These are phyloP conservation scores for Ceratocystis albifundus DNA, from an alignment of 2,329 filamentous ascomycete genomes.

Conservation along the genomic window DNA sequence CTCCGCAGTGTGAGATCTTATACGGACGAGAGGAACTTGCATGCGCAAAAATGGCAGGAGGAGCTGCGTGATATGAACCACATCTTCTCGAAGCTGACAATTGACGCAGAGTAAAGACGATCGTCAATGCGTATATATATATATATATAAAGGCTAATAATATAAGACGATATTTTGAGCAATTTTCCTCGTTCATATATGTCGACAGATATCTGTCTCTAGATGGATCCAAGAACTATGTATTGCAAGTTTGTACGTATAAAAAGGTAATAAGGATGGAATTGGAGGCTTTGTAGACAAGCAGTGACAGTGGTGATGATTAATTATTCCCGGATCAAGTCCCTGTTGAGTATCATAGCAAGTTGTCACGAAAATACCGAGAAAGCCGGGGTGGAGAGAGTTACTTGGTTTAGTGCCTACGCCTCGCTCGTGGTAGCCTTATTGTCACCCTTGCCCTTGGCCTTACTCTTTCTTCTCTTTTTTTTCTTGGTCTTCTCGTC, in stretches of 20 bases:
- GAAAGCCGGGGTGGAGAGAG: background rate
- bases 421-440: conserved; percentile 16
- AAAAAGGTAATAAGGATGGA: background rate
- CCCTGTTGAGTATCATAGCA: background rate
- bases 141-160: background rate
- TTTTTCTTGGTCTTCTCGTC: conserved; percentile 23
- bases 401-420: background rate
- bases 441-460: conserved; percentile 25
- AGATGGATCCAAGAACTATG: too few relatives aligned
- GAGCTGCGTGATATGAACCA: conserved; percentile 64
- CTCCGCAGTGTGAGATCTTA: conserved; percentile 69
- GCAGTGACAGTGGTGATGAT: background rate
- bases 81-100: conserved; percentile 49
- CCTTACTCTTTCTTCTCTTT: conserved; percentile 8
- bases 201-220: too few relatives aligned
- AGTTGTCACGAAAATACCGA: background rate
- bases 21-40: conserved; percentile 62
- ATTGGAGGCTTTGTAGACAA: background rate
- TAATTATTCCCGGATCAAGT: too few relatives aligned
- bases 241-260: background rate
- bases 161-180: background rate
- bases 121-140: background rate
- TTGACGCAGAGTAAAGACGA: background rate
- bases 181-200: too few relatives aligned
- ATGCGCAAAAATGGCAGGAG: conserved; percentile 46